phyloP scores from a whole-genome alignment of 1,139 yeast genomes.

The Yamadazyma triangularis region DNA sequence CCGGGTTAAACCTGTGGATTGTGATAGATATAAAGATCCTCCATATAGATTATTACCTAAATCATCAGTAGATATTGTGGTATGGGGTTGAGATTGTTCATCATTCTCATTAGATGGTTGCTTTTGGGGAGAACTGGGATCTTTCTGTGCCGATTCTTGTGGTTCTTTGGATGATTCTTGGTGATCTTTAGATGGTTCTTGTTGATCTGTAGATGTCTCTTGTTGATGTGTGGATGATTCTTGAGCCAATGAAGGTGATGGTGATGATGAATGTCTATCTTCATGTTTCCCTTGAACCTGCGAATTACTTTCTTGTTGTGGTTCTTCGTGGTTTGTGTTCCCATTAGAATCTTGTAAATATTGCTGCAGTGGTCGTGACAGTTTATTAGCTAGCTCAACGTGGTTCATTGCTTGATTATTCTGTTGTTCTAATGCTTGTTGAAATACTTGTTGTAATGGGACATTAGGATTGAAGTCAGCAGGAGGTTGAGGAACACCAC shows the following conservation, averaged over 20 bases:
- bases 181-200: background rate
- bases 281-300: too few species aligned
- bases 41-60: constrained; percentile 34
- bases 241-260: too few species aligned
- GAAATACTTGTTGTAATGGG: constrained; percentile 13
- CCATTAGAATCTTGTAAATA: too few species aligned
- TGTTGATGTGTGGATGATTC: background rate
- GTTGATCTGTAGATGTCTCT: too few species aligned
- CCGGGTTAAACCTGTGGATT: constrained; percentile 40
- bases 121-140: too few species aligned
- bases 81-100: background rate
- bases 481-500: background rate
- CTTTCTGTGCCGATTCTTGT: too few species aligned
- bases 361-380: too few species aligned
- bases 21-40: constrained; percentile 41
- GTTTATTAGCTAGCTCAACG: background rate
- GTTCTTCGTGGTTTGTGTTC: too few species aligned
- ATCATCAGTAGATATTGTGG: constrained; percentile 22
- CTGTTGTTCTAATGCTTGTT: constrained; percentile 11
- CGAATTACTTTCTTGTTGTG: too few species aligned
- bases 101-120: background rate
- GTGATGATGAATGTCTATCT: too few species aligned
- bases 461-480: background rate
- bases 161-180: background rate
- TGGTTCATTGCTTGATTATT: background rate